Percentiles rank a stretch among this genome's conserved stretches.
Evolutionary conservation across 2,329 filamentous ascomycete genomes (phyloP).

Genomic region (Xylaria sp.): DNA sequence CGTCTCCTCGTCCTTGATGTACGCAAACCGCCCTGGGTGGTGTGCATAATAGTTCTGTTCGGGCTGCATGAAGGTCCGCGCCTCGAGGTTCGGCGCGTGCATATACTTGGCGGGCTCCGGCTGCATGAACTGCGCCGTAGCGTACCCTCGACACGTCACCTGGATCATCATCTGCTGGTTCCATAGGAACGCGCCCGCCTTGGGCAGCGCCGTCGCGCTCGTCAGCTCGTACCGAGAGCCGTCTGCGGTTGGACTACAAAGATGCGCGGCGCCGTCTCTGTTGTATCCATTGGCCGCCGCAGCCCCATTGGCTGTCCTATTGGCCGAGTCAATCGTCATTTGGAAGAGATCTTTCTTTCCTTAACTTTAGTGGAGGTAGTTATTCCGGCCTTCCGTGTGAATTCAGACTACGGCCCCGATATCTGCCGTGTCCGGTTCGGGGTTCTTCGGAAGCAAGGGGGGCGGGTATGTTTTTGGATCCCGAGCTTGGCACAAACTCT

Average conservation of each 20-base stretch:
- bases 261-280: slow-evolving; percentile 13
- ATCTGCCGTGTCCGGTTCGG: slow-evolving; percentile 38
- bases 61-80: slow-evolving; percentile 70
- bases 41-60: slow-evolving; percentile 70
- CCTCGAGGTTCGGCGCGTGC: slow-evolving; percentile 68
- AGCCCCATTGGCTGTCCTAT: not conserved
- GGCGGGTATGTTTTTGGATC: slow-evolving; percentile 1
- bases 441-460: slow-evolving; percentile 31
- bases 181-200: slow-evolving; percentile 68
- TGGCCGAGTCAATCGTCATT: slow-evolving; percentile 32
- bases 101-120: slow-evolving; percentile 70
- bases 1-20: slow-evolving; percentile 66
- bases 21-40: slow-evolving; percentile 69
- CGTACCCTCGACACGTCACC: slow-evolving; percentile 68
- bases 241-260: slow-evolving; percentile 53
- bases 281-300: not conserved
- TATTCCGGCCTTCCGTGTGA: slow-evolving; percentile 27
- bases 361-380: slow-evolving; percentile 5
- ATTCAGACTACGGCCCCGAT: slow-evolving; percentile 22
- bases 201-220: slow-evolving; percentile 66
- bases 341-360: too few species aligned
- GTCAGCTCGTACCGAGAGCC: slow-evolving; percentile 66
- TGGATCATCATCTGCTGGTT: slow-evolving; percentile 72
- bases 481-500: slow-evolving; percentile 23
- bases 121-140: slow-evolving; percentile 70